Base-by-base conservation (phyloP, 257 asterid species). In the Nicotiana otophora region DNA sequence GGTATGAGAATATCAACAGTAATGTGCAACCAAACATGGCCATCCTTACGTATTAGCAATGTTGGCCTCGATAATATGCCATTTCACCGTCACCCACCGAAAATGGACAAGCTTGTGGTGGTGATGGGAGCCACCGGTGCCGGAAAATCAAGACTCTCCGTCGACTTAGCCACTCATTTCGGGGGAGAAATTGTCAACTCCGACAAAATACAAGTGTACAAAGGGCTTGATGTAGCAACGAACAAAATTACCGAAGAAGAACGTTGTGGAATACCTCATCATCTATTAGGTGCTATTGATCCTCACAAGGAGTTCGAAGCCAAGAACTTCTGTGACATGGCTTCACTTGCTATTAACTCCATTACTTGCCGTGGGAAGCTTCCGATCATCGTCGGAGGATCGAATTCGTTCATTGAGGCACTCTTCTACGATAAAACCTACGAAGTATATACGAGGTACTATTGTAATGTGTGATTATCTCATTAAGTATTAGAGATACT, bases 141-240 rank as follows among this genome's bases (percentile, higher is more conserved):
- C 7, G 87, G 87, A 30, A 85, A 85, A 78, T 76, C 87, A 8
- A 51, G 81, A 19, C 87, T 85, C 30, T 85, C 85, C 4, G 51
- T 82, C 28, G 87, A 85, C 74, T 57, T 85, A 15, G 87, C 87
- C 36, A 57, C 82, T 17, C 83, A 70, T 42, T 77, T 85, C 62
- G 39, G 76, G 31, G 80, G 77, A 14, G 85, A 85, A 26, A 54
- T 85, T 12, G 36, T 85, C 14, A 85, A 85, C 57, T 67, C 83
- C 9, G 87, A 85, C 76, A 84, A 84, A 57, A 65, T 81, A 39
- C 87, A 74, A 36, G 65, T 81, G 12, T 80, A 78, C 64, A 57
- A 42, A 16, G 86, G 86, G 26, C 83, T 83, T 30, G 83, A 83
- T 65, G 77, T 84, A 6, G 63, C 72, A 1, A 76, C 87, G 1